Evolutionary conservation across 495 filamentous ascomycete species (phyloP), one percentile per base, ranked within the genome.

Genomic region (Friedmanniomyces endolithicus): DNA sequence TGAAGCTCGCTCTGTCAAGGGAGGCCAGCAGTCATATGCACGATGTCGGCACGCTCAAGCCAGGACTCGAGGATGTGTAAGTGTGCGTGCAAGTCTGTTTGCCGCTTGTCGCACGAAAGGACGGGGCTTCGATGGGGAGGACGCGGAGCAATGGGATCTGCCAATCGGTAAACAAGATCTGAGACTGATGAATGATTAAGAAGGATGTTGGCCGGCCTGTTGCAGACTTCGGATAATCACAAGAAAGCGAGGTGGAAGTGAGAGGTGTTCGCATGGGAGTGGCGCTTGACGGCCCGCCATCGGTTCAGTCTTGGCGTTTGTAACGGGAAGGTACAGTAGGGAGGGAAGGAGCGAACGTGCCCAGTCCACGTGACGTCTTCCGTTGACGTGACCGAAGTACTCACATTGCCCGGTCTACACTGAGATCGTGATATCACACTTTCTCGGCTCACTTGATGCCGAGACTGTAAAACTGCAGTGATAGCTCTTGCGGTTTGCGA

Each of bases 141-240:
- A 11, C 48, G 44, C n/a, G 20, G 17, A 2, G 44, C 20, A 47
- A 24, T 47, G 6, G 44, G 44, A 6, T 47, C 44, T 29, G 44
- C 17, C 44, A 29, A 47, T 23, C 20, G 44, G 31, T 23, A 50
- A 50, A 4, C 6, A 33, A 35, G 48, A 50, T 31, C 25, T 35
- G 48, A 47, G 44, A 47, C 44, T 9, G 48, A 20, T 33, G 48
- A 20, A 31, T 3, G 48, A 50, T 34, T 50, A 50, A 33, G 45
- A 25, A 4, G 7, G 45, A 48, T 9, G 3, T 16, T 24, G 3
- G 16, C 45, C 20, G 45, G 45, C 14, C 23, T 17, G 25, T 24
- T 25, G 37, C 14, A n/a, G 37, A n/a, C 2, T 41, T 41, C 6
- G 12, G 16, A 14, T 4, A 14, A 31, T 31, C 4, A 31, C 27